A percentile compares a stretch with the other conserved stretches of the same genome.
Evolutionary conservation across 164 flowering plant species (phyloP).

Genomic region (Paratinospora sagittata): DNA sequence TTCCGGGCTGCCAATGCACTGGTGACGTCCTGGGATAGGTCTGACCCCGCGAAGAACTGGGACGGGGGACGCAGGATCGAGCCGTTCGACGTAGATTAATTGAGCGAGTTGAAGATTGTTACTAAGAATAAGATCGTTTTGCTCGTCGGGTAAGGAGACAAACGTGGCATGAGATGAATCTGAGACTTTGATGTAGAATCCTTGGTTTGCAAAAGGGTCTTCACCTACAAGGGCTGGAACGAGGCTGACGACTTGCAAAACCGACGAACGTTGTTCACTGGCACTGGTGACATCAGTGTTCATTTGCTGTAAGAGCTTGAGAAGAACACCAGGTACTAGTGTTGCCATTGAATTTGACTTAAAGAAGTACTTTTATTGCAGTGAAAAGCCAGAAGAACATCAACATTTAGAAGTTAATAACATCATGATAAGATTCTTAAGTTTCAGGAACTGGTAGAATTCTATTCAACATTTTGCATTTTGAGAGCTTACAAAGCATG

Average conservation of each 20-base stretch:
- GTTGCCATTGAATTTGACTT: background rate
- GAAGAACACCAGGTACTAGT: background rate
- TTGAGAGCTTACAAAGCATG: too few relatives aligned
- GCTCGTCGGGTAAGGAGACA: background rate
- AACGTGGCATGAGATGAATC: background rate
- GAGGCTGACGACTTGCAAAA: constrained; percentile 1
- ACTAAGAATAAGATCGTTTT: constrained; percentile 4
- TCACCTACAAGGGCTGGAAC: constrained; percentile 5
- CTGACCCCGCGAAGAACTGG: background rate
- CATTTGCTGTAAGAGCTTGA: constrained; percentile 2
- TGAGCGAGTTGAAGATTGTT: background rate
- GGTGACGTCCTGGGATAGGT: background rate
- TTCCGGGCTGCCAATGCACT: background rate
- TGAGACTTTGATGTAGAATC: constrained; percentile 4
- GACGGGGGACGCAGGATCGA: background rate
- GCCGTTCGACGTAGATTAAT: background rate
- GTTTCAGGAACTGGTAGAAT: too few relatives aligned
- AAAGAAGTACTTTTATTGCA: too few relatives aligned
- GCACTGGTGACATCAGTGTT: background rate
- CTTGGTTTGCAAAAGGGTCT: constrained; percentile 2
- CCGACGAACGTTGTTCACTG: background rate
- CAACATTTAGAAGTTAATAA: too few relatives aligned
- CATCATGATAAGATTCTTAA: too few relatives aligned
- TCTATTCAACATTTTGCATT: too few relatives aligned
- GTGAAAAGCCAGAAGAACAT: too few relatives aligned